These are phyloP conservation scores for Aureobasidium lini DNA, from an alignment of 2,329 filamentous ascomycete species.

Conservation along the genomic window DNA sequence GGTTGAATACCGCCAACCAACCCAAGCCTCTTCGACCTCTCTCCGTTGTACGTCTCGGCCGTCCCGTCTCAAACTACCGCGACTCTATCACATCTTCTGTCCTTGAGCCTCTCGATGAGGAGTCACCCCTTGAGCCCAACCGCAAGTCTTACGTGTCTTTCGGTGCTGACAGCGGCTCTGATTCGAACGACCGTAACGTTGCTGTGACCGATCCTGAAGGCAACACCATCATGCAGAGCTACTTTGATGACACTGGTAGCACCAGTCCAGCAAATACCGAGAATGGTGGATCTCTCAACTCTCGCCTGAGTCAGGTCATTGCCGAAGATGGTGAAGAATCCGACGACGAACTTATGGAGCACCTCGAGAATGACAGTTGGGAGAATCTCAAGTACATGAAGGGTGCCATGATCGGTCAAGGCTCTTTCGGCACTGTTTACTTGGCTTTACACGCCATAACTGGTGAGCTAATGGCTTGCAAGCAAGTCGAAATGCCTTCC, in stretches of 20 bases:
- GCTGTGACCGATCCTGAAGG: constrained; percentile 72
- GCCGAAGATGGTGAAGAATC: constrained; percentile 86
- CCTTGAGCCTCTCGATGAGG: constrained; percentile 84
- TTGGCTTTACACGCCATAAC: constrained; percentile 92
- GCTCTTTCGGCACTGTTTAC: constrained; percentile 93
- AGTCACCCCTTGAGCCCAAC: constrained; percentile 77
- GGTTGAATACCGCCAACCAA: constrained; percentile 57
- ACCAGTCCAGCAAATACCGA: constrained; percentile 55
- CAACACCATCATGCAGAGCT: constrained; percentile 63
- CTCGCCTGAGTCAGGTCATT: constrained; percentile 74
- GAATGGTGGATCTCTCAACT: constrained; percentile 61
- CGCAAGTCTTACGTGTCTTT: constrained; percentile 95
- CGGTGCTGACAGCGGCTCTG: constrained; percentile 58
- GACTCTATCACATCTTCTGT: constrained; percentile 86
- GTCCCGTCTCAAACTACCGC: constrained; percentile 57
- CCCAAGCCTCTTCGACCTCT: constrained; percentile 47
- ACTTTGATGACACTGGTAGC: constrained; percentile 73
- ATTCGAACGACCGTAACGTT: constrained; percentile 59
- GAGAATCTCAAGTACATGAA: constrained; percentile 99
- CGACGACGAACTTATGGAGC: constrained; percentile 82
- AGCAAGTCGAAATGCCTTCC: constrained; percentile 89
- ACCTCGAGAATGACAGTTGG: constrained; percentile 87
- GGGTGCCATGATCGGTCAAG: constrained; percentile 91
- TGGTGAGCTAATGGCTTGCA: constrained; percentile 94
- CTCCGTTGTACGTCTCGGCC: constrained; percentile 52